Evolutionary conservation across 2,329 filamentous ascomycete genomes (phyloP).

Genomic region (Colletotrichum sp.): DNA sequence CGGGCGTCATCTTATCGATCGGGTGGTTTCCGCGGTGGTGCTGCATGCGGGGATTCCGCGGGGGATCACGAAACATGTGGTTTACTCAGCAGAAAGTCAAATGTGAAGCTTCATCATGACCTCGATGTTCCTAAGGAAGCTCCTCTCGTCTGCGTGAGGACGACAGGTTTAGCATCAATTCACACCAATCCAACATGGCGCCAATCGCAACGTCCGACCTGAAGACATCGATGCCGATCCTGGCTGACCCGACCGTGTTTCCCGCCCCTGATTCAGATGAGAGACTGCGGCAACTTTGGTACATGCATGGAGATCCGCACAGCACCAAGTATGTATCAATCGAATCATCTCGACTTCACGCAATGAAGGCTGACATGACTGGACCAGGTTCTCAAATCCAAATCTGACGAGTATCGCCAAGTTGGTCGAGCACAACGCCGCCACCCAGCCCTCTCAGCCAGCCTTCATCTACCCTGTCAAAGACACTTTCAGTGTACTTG

Average conservation of each 20-base stretch:
- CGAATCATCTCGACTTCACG: neutral
- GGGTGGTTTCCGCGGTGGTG: neutral
- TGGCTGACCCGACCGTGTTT: neutral
- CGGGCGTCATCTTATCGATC: neutral
- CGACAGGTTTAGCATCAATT: neutral
- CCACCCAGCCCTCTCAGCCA: neutral
- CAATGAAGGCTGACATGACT: neutral
- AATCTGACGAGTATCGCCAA: neutral
- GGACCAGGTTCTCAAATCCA: neutral
- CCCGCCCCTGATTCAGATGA: neutral
- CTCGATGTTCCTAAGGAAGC: neutral
- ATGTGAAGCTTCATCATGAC: neutral
- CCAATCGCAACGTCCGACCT: slow-evolving; percentile 1
- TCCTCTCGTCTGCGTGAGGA: neutral
- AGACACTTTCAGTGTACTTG: neutral
- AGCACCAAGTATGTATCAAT: neutral
- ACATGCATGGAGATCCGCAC: slow-evolving; percentile 5
- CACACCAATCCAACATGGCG: neutral
- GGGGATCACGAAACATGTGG: neutral
- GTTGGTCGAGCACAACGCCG: slow-evolving; percentile 1
- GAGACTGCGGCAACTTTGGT: neutral
- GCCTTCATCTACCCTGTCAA: neutral
- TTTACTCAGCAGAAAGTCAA: neutral
- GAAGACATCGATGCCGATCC: neutral
- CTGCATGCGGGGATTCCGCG: neutral